Evolutionary conservation across 2,329 filamentous ascomycete species (phyloP).

Genomic region (Elsinoe fawcettii): DNA sequence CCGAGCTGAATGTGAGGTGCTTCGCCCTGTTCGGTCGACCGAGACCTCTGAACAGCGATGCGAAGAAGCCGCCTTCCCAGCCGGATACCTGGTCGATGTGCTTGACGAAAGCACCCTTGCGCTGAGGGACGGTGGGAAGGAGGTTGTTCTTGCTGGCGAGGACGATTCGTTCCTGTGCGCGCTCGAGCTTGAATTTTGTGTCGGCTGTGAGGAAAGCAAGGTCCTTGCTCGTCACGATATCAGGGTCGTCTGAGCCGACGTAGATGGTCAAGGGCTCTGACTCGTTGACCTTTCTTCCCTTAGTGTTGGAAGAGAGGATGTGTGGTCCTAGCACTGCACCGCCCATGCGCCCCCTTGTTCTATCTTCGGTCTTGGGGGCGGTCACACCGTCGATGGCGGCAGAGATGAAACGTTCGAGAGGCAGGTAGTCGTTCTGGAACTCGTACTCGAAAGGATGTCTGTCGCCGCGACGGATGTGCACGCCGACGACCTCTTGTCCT

Average conservation of each 20-base stretch:
- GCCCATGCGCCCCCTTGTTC: background rate
- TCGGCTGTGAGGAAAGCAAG: constrained; percentile 38
- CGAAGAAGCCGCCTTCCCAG: constrained; percentile 85
- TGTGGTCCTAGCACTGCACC: background rate
- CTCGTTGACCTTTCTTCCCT: background rate
- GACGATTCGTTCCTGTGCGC: constrained; percentile 68
- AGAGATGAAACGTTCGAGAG: constrained; percentile 59
- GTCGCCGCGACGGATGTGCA: constrained; percentile 77
- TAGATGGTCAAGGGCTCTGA: constrained; percentile 40
- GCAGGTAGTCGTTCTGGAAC: constrained; percentile 70
- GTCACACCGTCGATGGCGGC: constrained; percentile 41
- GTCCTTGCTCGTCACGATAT: constrained; percentile 60
- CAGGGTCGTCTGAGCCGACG: constrained; percentile 73
- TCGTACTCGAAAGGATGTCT: constrained; percentile 72
- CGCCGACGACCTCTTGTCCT: constrained; percentile 54
- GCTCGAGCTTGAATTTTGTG: constrained; percentile 29
- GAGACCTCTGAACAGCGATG: constrained; percentile 71
- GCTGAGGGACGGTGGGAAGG: constrained; percentile 23
- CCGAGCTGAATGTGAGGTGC: constrained; percentile 11
- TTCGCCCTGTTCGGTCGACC: constrained; percentile 35
- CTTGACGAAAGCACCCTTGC: constrained; percentile 48
- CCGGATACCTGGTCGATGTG: constrained; percentile 71
- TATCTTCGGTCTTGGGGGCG: background rate
- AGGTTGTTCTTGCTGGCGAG: constrained; percentile 58
- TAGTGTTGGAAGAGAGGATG: constrained; percentile 1